A percentile compares a stretch with the other conserved stretches of the same genome.
Evolutionary conservation across 2,329 filamentous ascomycete species (phyloP).

Genomic region (Ophiostoma angusticollis): DNA sequence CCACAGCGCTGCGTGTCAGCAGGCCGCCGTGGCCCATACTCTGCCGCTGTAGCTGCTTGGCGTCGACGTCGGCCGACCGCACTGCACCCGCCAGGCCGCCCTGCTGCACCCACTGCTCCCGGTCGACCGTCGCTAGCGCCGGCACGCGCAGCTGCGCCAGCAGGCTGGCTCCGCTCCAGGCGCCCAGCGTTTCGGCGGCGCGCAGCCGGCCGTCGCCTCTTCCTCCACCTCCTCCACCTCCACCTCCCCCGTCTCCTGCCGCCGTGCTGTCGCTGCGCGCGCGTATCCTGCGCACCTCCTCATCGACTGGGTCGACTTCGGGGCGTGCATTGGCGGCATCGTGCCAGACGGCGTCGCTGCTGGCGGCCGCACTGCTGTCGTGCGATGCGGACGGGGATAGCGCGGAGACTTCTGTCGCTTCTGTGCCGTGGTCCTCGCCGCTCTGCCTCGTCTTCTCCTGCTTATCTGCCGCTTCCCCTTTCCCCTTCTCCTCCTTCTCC

Average conservation of each 20-base stretch:
- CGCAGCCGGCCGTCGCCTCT: slow-evolving; percentile 45
- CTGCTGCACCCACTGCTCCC: slow-evolving; percentile 57
- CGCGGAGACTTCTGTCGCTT: too few species aligned
- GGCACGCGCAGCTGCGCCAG: slow-evolving; percentile 55
- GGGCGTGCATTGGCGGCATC: slow-evolving; percentile 32
- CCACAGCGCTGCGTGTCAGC: slow-evolving; percentile 27
- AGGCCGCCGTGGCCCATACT: slow-evolving; percentile 44
- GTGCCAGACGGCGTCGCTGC: slow-evolving; percentile 22
- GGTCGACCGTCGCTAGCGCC: slow-evolving; percentile 56
- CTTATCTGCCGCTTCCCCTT: too few species aligned
- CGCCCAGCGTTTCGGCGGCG: slow-evolving; percentile 54
- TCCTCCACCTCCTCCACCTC: too few species aligned
- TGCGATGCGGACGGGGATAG: too few species aligned
- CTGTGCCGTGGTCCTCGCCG: neutral
- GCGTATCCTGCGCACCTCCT: slow-evolving; percentile 33
- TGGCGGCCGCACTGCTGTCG: slow-evolving; percentile 15
- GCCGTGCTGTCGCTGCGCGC: slow-evolving; percentile 16
- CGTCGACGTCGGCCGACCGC: slow-evolving; percentile 44
- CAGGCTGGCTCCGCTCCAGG: slow-evolving; percentile 64
- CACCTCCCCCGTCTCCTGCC: too few species aligned
- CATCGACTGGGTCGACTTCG: slow-evolving; percentile 45
- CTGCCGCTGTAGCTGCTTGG: slow-evolving; percentile 47
- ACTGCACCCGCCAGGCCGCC: slow-evolving; percentile 49
- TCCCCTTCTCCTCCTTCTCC: too few species aligned
- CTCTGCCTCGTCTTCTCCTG: neutral